Base-by-base conservation (phyloP, 2,329 filamentous ascomycete genomes). In the Neurospora crassa region DNA sequence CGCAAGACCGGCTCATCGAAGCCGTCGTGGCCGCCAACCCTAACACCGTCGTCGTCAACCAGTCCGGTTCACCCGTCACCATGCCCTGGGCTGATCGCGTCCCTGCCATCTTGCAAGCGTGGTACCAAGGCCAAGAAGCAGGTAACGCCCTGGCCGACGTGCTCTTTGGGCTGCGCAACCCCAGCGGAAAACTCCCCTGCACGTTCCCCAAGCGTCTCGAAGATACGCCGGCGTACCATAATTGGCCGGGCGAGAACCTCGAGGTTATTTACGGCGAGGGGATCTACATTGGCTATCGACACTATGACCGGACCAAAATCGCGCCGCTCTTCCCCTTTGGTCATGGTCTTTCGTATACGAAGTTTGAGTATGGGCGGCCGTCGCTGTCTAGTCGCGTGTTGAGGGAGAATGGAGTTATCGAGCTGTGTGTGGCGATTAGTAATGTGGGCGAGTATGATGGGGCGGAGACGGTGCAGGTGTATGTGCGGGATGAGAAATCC, bases 341-440 rank as follows among this genome's bases (percentile, higher is more conserved):
- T 12, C 90, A 92, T 78, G 91, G 91, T 1, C 84, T 93, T 8
- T 91, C 89, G 0, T 94, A 93, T 79, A 92, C 91, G 0, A 86
- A 82, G 0, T 93, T 93, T 78, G 83, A 85, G 67, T 90, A 92
- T 76, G 88, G 88, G 16, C 81, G 83, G 0, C 85, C 89, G 0
- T 84, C 84, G 3, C 82, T 90, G 70, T 84, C 81, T 75, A 76
- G 78, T 2, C 78, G 79, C 69, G 78, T 81, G 1, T 78, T 87
- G 70, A 75, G 79, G 45, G 76, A 83, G 59, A 74, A 82, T 71
- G 80, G 75, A 68, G 80, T 77, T 0, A 80, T 86, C 71, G 83
- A 84, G 69, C 79, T 86, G 45, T 81, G 83, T 24, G 80, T 87
- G 71, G 84, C 81, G 3, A 76, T 87, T 70, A 85, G 81, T 75